Base-by-base conservation (phyloP, 1,284 basidiomycete species). In the Microbotryum scabiosae region DNA sequence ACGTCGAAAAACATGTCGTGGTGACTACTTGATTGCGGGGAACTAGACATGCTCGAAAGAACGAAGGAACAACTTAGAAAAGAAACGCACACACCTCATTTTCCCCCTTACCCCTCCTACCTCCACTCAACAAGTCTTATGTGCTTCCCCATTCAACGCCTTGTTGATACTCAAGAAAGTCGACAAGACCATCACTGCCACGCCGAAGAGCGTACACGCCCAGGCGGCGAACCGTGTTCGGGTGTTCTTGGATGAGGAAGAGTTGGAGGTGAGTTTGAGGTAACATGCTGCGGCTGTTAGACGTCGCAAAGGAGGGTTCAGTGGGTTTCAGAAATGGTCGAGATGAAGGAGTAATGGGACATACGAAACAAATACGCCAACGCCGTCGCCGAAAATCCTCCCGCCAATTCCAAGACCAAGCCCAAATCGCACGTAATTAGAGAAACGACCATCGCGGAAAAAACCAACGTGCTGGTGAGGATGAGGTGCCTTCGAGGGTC, bases 381-480 rank as follows among this genome's bases (percentile, higher is more conserved):
- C 0, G 91, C 86, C 0, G 92, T 96, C 1, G 94, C 94, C 28
- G 89, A 91, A 21, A 93, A 83, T 2, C 94, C 94, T 16, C 96
- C 96, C 0, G 93, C 96, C 55, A 99, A 87, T 77, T 98, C 96
- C 45, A 99, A 84, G 77, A 97, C 96, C 45, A 97, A 87, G 43
- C 96, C 96, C 16, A 99, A 82, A 76, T 99, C 94, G 75, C 93
- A 97, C 0, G 94, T 97, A 52, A 91, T 80, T 54, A 98, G 80
- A 10, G 92, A 84, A 59, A 98, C 82, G 66, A 86, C 70, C 84
- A 97, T 89, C 20, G 92, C 85, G 6, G 85, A 78, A 62, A 87
- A 83, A 36, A 97, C 83, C 57, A 97, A 86, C 7, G 81, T 80
- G 6, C 87, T 87, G 4, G 94, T 99, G 75, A 97, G 88, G 75